Evolutionary conservation across 768 basidiomycete genomes (phyloP), one percentile per base, ranked within the genome.

Genomic region (Chalciporus chontae): DNA sequence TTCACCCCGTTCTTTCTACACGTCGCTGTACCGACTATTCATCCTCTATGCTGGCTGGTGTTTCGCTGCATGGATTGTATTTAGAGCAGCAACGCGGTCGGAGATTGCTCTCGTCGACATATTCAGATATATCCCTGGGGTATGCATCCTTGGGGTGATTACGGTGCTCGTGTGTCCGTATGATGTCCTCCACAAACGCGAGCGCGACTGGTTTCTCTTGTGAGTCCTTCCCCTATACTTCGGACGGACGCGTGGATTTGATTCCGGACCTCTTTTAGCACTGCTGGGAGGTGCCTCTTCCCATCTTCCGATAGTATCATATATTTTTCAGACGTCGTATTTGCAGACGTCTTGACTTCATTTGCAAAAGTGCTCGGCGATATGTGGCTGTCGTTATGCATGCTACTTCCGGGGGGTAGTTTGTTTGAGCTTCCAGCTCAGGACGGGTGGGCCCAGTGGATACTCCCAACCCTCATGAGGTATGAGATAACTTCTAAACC

Each of bases 321-420:
- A 36, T 83, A 85, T 65, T 99, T 99, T 69, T 83, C 84, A 24
- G 96, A 99, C 65, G 83, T 99, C 19, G 80, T 98, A 39, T 83
- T 95, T 51, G 94, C 95, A 51, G 96, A 98, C 75, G 82, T 98
- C 53, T 80, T 94, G 61, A 99, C 96, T 2, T 97, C 94, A 2
- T 95, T 90, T 62, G 94, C 96, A 31, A 97, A 96, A 72, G 93
- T 99, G 36, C 73, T 97, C 17, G 95, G 95, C 11, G 96, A 98
- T 62, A 71, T 94, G 37, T 97, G 91, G 91, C 72, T 97, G 39
- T 92, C 90, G 5, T 58, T 85, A 15, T 84, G 79, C 63, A 94
- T 94, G 84, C 75, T 97, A n/a, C 77, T 90, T 54, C 85, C 86
- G 10, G 87, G 90, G 32, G 86, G 89, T 40, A 88, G 85, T 56